These are phyloP conservation scores for Malus hybrid DNA, from an alignment of 331 rosid genomes.

Conservation along the genomic window DNA sequence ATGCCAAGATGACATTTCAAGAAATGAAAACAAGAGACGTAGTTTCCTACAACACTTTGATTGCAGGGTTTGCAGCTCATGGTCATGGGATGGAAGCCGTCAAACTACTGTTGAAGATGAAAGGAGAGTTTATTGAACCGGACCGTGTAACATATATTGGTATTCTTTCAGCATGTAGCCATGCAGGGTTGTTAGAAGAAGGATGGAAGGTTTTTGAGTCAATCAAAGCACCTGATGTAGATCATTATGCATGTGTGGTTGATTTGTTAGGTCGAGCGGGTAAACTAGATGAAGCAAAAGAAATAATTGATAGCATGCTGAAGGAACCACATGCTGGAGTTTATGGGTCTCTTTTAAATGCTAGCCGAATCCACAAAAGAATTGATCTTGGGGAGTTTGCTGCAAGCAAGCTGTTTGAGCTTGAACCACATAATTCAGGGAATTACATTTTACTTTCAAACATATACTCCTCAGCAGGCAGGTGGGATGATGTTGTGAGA, in stretches of 20 bases:
- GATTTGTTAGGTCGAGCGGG: constrained; percentile 59
- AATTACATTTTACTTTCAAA: constrained; percentile 58
- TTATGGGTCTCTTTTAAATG: constrained; percentile 58
- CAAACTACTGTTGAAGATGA: constrained; percentile 37
- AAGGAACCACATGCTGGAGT: constrained; percentile 58
- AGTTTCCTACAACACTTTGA: constrained; percentile 50
- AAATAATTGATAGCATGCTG: constrained; percentile 46
- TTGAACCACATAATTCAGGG: constrained; percentile 53
- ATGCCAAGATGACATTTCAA: constrained; percentile 38
- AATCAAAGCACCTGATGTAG: constrained; percentile 44
- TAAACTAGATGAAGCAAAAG: constrained; percentile 50
- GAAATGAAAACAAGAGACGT: constrained; percentile 43
- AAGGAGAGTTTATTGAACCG: constrained; percentile 42
- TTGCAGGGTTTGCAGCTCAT: constrained; percentile 58
- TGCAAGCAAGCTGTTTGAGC: constrained; percentile 47
- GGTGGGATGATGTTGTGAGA: constrained; percentile 56
- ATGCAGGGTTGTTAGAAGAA: constrained; percentile 51
- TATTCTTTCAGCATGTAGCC: constrained; percentile 57
- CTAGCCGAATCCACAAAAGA: constrained; percentile 44
- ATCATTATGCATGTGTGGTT: constrained; percentile 62
- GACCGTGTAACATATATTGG: constrained; percentile 49
- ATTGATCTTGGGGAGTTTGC: constrained; percentile 50
- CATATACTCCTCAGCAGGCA: constrained; percentile 51
- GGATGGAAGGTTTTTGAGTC: constrained; percentile 46
- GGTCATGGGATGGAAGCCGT: constrained; percentile 52